phyloP scores from a whole-genome alignment of 2,329 filamentous ascomycete genomes.

The Venturia oleaginea region DNA sequence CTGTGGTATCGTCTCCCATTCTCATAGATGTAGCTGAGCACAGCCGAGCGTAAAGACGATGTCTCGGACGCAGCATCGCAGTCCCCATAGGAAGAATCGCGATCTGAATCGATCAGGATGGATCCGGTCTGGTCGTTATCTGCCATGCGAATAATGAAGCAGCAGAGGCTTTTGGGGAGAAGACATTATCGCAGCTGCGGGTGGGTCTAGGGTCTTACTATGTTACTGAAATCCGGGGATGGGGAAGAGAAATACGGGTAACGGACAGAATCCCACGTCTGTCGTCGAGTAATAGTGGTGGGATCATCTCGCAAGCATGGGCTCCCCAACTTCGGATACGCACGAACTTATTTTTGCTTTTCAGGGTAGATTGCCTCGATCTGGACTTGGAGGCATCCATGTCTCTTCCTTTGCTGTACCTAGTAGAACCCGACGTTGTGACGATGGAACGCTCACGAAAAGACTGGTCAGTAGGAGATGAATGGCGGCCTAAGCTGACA shows the following conservation, averaged over 20 bases:
- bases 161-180: background rate
- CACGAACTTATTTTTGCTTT: background rate
- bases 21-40: conserved; percentile 13
- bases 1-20: conserved; percentile 14
- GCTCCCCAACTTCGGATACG: background rate
- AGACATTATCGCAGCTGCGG: background rate
- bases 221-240: background rate
- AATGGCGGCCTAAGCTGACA: too few relatives aligned
- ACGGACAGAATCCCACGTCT: background rate
- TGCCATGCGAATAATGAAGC: background rate
- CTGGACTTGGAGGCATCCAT: background rate
- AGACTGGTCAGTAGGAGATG: background rate
- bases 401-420: background rate
- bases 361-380: background rate
- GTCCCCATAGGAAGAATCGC: conserved; percentile 12
- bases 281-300: background rate
- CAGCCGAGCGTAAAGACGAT: conserved; percentile 6
- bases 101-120: conserved; percentile 11
- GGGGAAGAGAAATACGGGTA: background rate
- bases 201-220: background rate
- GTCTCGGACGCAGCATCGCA: conserved; percentile 12
- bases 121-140: conserved; percentile 8
- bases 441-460: too few relatives aligned
- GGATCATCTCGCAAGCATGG: background rate
- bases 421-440: too few relatives aligned